Conservation (phyloP, 2,329 filamentous ascomycete genomes). For the Didymella segeticola region DNA sequence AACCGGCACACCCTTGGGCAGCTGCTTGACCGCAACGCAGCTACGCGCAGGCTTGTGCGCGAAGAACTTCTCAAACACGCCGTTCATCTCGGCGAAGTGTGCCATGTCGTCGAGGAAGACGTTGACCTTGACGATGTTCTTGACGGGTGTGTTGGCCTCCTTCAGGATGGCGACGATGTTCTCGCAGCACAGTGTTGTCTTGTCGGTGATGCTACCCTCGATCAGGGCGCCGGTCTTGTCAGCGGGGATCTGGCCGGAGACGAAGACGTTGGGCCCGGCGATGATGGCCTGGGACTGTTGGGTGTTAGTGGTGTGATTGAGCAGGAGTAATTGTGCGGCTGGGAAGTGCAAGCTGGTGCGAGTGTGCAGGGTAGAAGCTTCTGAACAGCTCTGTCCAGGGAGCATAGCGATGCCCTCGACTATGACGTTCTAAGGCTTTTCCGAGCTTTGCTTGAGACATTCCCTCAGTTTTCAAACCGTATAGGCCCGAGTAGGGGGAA, state of each 20-base stretch:
- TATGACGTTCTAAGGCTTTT: neutral
- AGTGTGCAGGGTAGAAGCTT: neutral
- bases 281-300: slow-evolving; percentile 65
- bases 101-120: slow-evolving; percentile 93
- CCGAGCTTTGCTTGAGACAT: neutral
- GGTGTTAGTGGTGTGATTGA: neutral
- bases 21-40: slow-evolving; percentile 87
- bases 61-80: slow-evolving; percentile 83
- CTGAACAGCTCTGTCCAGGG: too few species aligned
- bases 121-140: slow-evolving; percentile 79
- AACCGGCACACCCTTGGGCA: slow-evolving; percentile 84
- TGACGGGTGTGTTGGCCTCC: slow-evolving; percentile 78
- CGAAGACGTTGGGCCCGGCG: slow-evolving; percentile 72
- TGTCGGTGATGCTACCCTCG: slow-evolving; percentile 69
- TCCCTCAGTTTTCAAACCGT: neutral
- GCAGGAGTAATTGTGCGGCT: neutral
- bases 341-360: neutral
- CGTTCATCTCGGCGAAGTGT: slow-evolving; percentile 87
- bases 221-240: slow-evolving; percentile 67
- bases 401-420: neutral
- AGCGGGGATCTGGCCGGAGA: slow-evolving; percentile 79
- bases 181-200: slow-evolving; percentile 74
- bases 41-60: slow-evolving; percentile 83
- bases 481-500: neutral
- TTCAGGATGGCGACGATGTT: slow-evolving; percentile 85